phyloP scores from a whole-genome alignment of 768 basidiomycete species.

The Mycena haematopus region DNA sequence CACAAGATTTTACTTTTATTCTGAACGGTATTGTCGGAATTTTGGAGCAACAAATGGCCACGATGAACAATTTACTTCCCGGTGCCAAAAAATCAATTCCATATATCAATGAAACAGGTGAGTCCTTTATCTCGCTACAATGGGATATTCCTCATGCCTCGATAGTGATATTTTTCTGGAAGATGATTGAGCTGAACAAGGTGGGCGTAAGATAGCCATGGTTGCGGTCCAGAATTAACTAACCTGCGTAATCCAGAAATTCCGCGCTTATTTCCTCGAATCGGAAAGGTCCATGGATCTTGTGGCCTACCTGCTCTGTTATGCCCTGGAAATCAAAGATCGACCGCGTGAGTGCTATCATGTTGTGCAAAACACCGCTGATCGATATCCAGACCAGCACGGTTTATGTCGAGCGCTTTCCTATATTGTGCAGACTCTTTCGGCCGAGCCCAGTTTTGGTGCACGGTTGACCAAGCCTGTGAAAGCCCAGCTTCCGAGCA shows the following conservation, averaged over 20 bases:
- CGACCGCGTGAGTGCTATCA: conserved; percentile 73
- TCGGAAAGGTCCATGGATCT: conserved; percentile 82
- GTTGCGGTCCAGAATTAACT: not conserved
- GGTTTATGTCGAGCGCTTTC: conserved; percentile 89
- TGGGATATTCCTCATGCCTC: conserved; percentile 14
- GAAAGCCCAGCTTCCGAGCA: conserved; percentile 71
- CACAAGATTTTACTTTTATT: conserved; percentile 88
- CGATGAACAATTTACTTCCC: conserved; percentile 77
- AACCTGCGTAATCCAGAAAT: conserved; percentile 67
- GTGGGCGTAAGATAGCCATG: conserved; percentile 44
- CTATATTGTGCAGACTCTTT: conserved; percentile 91
- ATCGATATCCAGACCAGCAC: conserved; percentile 73
- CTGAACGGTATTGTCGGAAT: conserved; percentile 72
- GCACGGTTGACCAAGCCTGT: conserved; percentile 69
- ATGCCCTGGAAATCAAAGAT: conserved; percentile 89
- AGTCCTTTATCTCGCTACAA: conserved; percentile 1
- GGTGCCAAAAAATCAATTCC: conserved; percentile 86
- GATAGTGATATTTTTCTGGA: conserved; percentile 85
- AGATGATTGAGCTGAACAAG: conserved; percentile 92
- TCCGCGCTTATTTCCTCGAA: conserved; percentile 80
- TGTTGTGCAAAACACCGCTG: not conserved
- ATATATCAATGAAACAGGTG: conserved; percentile 83
- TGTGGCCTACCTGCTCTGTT: conserved; percentile 79
- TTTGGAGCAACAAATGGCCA: conserved; percentile 77
- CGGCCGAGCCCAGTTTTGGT: conserved; percentile 83